Base-by-base conservation (phyloP, 2,329 filamentous ascomycete genomes). In the Fusarium scirpi region DNA sequence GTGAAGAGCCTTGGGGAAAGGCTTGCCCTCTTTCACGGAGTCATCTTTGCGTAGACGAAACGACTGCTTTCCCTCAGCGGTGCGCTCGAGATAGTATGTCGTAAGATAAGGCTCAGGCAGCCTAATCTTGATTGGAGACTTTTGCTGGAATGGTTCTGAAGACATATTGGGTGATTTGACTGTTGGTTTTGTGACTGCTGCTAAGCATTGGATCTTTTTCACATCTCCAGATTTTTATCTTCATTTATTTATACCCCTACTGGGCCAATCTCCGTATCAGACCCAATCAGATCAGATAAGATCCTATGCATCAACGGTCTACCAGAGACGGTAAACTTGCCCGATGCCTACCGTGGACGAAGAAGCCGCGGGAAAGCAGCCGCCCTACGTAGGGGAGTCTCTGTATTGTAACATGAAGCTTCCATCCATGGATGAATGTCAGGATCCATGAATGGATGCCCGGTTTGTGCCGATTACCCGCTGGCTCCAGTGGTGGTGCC, bases 71-170 rank as follows among this genome's bases (percentile, higher is more conserved):
- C 61, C 56, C 48, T 62, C 57, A 34, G 72, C 38, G 1, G 67
- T 57, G 6, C 22, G 58, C 59, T 70, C 66, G 18, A 77, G 71
- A 56, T 65, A 68, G 56, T 76, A 77, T 3, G 75, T 76, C 1
- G 70, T 74, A 22, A 73, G 70, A 58, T 67, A 74, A 48, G 67
- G 67, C 53, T 63, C 64, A 20, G 69, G 66, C 15, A 65, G 62
- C 45, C 79, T 67, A 80, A 87, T 86, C 83, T 89, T 90, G 38
- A 74, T 67, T 48, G 73, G 69, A 20, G 65, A 62, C 41, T 65
- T 45, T 61, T 71, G 62, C 25, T 70, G 61, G 25, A 74, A 74
- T 24, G 66, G 66, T 58, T 74, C 54, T 61, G 70, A 68, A 25
- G 62, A 58, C 70, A 75, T 75, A 18, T 58, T 69, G 53, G 43